Base-by-base conservation (phyloP, 441 rosid species). In the Erodium texanum region DNA sequence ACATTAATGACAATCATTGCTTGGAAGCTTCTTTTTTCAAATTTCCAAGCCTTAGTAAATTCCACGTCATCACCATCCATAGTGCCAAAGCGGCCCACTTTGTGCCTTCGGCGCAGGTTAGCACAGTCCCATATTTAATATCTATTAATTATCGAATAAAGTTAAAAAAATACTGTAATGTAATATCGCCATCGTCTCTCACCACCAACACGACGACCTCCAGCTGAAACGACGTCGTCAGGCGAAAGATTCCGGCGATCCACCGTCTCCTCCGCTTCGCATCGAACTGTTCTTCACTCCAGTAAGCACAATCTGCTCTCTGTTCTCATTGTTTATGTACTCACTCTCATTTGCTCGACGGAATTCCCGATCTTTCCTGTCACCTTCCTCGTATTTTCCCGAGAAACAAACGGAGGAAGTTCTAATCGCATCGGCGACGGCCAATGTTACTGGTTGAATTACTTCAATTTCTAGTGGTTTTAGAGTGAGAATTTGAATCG, bases 281-380 rank as follows among this genome's bases (percentile, higher is more conserved):
- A 10, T 24, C 36, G 34, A 22, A 19, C 23, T 23, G 38, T 7
- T 58, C 19, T 24, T 43, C 29, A 22, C 64, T 41, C n/a, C 65
- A 15, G 65, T 62, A 20, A 45, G 54, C 36, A 62, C 38, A 16
- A 68, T 58, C 52, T 18, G n/a, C 54, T 7, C n/a, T 43, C 50
- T 43, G 4, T 58, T 11, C 29, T 22, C 5, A 20, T 22, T 1
- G 15, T 58, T 20, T 58, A 14, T 61, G 1, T 14, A 45, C 43
- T 68, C 10, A 7, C 70, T 61, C 65, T 34, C 32, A 45, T 43
- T 62, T 62, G 34, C 19, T 62, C 19, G 36, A 24, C n/a, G 50
- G 38, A 50, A 69, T 67, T 62, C 14, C 71, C 50, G 77, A 79
- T 79, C 74, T 72, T 65, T 66, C 75, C 34, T 14, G 66, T 56